A percentile compares a stretch with the other conserved stretches of the same genome.
Evolutionary conservation across 352 stramenopile genomes (phyloP).

Genomic region (Paralagenidium karlingii): DNA sequence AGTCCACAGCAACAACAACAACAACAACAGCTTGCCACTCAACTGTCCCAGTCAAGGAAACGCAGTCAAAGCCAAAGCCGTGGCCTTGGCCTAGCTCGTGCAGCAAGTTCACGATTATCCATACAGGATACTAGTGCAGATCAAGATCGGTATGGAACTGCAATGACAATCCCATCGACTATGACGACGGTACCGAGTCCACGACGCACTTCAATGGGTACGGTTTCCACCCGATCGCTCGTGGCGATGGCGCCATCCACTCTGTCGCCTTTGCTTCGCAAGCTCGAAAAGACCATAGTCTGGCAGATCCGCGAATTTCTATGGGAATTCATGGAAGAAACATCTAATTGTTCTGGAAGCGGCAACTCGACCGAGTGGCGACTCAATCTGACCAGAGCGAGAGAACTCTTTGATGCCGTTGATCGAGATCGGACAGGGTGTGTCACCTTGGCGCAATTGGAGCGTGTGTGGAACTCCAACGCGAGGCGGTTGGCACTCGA

Average conservation of each 20-base stretch:
- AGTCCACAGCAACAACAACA: no score
- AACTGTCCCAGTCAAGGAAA: no score
- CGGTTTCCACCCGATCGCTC: no score
- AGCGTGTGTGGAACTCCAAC: slow-evolving; percentile 18
- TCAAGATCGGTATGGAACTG: background rate
- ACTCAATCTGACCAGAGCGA: slow-evolving; percentile 17
- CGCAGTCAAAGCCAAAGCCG: no score
- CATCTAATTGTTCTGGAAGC: no score
- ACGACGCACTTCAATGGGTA: no score
- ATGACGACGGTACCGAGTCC: no score
- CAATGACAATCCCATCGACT: background rate
- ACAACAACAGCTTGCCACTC: no score
- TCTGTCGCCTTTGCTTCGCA: no score
- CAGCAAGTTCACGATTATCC: background rate
- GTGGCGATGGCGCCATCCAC: no score
- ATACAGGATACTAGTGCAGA: background rate
- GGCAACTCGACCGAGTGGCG: no score
- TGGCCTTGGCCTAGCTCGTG: background rate
- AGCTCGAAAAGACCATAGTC: slow-evolving; percentile 9
- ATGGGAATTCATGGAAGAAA: slow-evolving; percentile 32
- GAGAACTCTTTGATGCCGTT: slow-evolving; percentile 16
- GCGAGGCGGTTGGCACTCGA: slow-evolving; percentile 14
- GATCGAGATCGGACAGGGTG: slow-evolving; percentile 10
- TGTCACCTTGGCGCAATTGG: slow-evolving; percentile 21
- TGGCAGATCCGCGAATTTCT: slow-evolving; percentile 28